phyloP scores from a whole-genome alignment of 2,329 filamentous ascomycete genomes.

The Fusarium equiseti region DNA sequence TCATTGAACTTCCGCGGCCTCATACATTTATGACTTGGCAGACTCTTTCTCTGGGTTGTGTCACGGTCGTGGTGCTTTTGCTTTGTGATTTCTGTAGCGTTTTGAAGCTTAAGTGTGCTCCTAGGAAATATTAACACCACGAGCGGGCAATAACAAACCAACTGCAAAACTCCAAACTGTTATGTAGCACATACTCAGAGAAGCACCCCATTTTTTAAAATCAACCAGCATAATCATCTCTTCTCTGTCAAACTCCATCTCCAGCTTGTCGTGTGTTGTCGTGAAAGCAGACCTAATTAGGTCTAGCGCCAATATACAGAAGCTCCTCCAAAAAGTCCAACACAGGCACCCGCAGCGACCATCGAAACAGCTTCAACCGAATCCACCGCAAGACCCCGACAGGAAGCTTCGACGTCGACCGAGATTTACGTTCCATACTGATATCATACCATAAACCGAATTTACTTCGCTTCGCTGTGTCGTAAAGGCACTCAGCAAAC shows the following conservation, averaged over 20 bases:
- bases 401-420: not conserved
- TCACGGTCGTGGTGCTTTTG: not conserved
- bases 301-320: conserved; percentile 37
- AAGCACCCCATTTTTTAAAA: not conserved
- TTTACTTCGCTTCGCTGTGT: not conserved
- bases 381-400: not conserved
- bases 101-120: not conserved
- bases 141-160: not conserved
- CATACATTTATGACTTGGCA: too few species aligned
- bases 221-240: not conserved
- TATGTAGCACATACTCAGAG: not conserved
- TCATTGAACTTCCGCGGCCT: too few species aligned
- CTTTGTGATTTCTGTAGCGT: not conserved
- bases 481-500: conserved; percentile 26
- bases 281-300: conserved; percentile 24
- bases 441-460: not conserved
- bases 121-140: not conserved
- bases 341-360: conserved; percentile 24
- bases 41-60: not conserved
- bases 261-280: conserved; percentile 4
- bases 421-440: not conserved
- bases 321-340: conserved; percentile 47
- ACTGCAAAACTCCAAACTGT: not conserved
- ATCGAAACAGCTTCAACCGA: conserved; percentile 25
- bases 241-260: not conserved